A percentile compares a stretch with the other conserved stretches of the same genome.
Evolutionary conservation across 169 alveolate genomes (phyloP).

Genomic region (Plasmodium yoelii): DNA sequence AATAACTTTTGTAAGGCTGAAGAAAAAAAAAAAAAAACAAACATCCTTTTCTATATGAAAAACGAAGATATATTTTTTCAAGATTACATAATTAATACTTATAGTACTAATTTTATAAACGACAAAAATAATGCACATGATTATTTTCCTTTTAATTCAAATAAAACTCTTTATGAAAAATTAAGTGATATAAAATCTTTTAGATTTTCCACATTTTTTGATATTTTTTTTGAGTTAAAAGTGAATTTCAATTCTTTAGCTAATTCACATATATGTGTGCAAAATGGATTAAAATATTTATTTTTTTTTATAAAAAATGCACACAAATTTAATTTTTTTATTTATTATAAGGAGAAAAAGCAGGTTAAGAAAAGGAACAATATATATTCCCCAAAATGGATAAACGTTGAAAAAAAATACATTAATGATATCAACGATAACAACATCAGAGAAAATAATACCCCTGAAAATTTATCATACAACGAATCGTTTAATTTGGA

Average conservation of each 20-base stretch:
- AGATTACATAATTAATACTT: constrained; percentile 64
- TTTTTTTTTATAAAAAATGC: constrained; percentile 65
- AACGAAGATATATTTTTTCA: constrained; percentile 65
- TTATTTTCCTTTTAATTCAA: not conserved
- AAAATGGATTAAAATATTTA: constrained; percentile 38
- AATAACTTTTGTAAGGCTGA: not conserved
- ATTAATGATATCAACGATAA: not conserved
- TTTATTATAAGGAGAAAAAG: constrained; percentile 13
- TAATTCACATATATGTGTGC: constrained; percentile 65
- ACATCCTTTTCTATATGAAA: constrained; percentile 56
- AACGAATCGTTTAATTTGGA: not conserved
- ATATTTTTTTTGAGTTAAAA: constrained; percentile 64
- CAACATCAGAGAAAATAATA: not conserved
- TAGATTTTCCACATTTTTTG: constrained; percentile 63
- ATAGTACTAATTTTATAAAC: constrained; percentile 68
- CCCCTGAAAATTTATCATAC: not conserved
- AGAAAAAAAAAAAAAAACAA: not conserved
- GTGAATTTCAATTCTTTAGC: constrained; percentile 54
- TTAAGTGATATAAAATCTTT: constrained; percentile 47
- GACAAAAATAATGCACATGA: constrained; percentile 36
- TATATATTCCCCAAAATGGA: not conserved
- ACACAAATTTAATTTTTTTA: constrained; percentile 59
- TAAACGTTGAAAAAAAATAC: not conserved
- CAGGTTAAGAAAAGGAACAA: not conserved
- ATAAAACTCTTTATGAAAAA: constrained; percentile 31